These are phyloP conservation scores for Cladorrhinum samala DNA, from an alignment of 495 filamentous ascomycete species.

Conservation along the genomic window DNA sequence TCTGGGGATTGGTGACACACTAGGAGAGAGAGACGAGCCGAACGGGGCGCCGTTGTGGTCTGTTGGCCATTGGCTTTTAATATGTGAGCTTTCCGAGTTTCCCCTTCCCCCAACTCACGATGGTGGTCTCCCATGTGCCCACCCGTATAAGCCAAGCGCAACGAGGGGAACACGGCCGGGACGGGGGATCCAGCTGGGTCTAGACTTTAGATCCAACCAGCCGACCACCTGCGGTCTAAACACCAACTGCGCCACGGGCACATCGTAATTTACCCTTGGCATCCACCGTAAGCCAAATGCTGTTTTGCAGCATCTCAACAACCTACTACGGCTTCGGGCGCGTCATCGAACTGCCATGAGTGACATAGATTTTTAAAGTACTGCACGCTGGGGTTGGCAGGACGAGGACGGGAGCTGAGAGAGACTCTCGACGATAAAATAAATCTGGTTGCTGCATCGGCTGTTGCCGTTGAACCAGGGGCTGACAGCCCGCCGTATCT, in stretches of 20 bases:
- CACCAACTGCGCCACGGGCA: not conserved
- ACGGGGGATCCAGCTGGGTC: not conserved
- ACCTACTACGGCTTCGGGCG: too few species aligned
- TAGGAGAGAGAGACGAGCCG: not conserved
- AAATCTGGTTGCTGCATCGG: too few species aligned
- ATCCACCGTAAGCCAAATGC: not conserved
- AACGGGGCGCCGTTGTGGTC: not conserved
- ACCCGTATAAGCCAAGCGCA: not conserved
- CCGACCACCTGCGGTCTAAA: not conserved
- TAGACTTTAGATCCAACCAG: not conserved
- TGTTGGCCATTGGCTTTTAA: not conserved
- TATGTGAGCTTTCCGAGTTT: not conserved
- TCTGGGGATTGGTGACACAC: too few species aligned
- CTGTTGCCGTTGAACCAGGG: too few species aligned
- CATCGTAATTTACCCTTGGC: constrained; percentile 1
- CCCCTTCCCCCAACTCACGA: not conserved
- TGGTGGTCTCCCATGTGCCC: not conserved
- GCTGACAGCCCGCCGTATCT: too few species aligned
- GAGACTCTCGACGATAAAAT: too few species aligned
- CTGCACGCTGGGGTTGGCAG: too few species aligned
- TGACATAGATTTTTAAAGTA: too few species aligned
- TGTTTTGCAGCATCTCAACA: too few species aligned
- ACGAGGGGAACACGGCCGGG: not conserved
- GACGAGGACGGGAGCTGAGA: too few species aligned
- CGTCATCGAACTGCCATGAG: too few species aligned